Conservation (phyloP, 1,284 basidiomycete species). For the Trametes pubescens region DNA sequence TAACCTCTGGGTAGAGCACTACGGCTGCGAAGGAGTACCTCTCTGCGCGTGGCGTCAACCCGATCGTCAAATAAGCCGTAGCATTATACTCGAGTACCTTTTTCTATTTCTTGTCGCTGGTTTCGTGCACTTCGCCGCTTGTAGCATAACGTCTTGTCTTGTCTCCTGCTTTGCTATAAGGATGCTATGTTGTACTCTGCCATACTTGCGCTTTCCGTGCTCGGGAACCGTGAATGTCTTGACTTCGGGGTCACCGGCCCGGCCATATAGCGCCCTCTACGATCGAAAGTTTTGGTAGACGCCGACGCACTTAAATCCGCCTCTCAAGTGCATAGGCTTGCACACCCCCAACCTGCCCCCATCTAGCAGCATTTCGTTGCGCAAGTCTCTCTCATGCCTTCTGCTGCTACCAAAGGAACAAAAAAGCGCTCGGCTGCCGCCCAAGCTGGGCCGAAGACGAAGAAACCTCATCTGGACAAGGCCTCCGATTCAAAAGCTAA, state of each 20-base stretch:
- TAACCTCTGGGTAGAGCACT: constrained; percentile 47
- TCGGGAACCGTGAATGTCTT: neutral
- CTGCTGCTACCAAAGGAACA: constrained; percentile 25
- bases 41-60: constrained; percentile 58
- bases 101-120: neutral
- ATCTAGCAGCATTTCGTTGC: neutral
- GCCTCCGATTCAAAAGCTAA: constrained; percentile 43
- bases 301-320: neutral
- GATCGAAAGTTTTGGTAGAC: constrained; percentile 22
- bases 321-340: neutral
- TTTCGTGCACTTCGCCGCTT: neutral
- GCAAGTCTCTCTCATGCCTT: constrained; percentile 12
- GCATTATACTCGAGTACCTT: no score
- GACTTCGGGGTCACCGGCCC: neutral
- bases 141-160: neutral
- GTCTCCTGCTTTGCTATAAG: no score
- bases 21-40: constrained; percentile 59
- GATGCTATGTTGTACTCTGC: neutral
- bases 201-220: neutral
- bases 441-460: constrained; percentile 57
- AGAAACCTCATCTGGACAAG: constrained; percentile 57
- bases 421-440: constrained; percentile 60
- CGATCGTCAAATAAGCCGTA: constrained; percentile 51
- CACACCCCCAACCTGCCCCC: neutral
- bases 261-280: neutral